Conservation (phyloP, 2,329 filamentous ascomycete species). For the Beauveria caledonica region DNA sequence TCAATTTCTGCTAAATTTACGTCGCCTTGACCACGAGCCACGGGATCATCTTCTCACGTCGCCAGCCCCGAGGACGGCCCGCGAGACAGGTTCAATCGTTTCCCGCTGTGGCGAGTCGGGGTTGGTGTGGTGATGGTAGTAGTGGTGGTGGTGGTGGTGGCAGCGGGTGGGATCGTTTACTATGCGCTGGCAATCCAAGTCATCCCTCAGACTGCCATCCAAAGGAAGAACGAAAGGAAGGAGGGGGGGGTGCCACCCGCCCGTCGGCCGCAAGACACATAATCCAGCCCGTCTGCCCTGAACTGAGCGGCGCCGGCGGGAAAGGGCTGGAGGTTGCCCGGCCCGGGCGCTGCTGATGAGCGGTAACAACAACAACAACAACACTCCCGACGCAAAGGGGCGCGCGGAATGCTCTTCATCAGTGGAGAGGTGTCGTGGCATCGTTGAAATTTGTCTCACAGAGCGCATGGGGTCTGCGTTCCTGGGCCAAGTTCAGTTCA, state of each 20-base stretch:
- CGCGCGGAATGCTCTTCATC: too few relatives aligned
- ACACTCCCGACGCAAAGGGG: too few relatives aligned
- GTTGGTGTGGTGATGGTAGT: not conserved
- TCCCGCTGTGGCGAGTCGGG: not conserved
- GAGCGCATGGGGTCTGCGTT: too few relatives aligned
- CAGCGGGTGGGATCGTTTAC: not conserved
- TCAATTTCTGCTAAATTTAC: too few relatives aligned
- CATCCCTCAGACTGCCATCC: constrained; percentile 1
- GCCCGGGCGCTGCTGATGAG: not conserved
- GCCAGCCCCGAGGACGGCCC: too few relatives aligned
- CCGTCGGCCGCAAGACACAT: not conserved
- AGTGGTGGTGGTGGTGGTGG: not conserved
- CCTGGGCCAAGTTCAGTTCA: not conserved
- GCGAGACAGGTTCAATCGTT: too few relatives aligned
- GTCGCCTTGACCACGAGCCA: too few relatives aligned
- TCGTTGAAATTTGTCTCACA: too few relatives aligned
- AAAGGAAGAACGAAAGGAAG: not conserved
- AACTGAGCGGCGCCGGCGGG: not conserved
- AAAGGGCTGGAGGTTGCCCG: not conserved
- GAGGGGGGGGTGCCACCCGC: not conserved
- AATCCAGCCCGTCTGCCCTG: not conserved
- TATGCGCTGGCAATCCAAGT: constrained; percentile 7
- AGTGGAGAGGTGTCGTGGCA: too few relatives aligned
- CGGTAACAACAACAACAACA: too few relatives aligned
- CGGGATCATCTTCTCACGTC: too few relatives aligned